Evolutionary conservation across 352 stramenopile genomes (phyloP).

Genomic region (Albugo candida): DNA sequence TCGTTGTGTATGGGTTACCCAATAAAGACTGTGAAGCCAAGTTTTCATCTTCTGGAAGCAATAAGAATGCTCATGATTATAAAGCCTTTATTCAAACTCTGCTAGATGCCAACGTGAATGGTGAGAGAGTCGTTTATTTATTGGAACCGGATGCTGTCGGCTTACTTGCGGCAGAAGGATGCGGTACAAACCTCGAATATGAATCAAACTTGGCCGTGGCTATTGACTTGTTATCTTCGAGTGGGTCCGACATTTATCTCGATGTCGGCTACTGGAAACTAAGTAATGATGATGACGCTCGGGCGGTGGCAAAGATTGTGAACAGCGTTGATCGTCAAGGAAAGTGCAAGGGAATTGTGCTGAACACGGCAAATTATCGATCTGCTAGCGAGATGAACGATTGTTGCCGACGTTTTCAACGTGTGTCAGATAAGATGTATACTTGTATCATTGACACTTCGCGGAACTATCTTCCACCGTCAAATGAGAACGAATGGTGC

Average conservation of each 20-base stretch:
- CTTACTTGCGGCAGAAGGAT: constrained; percentile 6
- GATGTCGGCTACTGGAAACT: constrained; percentile 18
- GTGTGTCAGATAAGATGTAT: constrained; percentile 11
- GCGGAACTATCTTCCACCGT: constrained; percentile 13
- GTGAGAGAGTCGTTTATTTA: constrained; percentile 14
- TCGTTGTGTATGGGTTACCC: constrained; percentile 17
- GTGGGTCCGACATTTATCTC: constrained; percentile 14
- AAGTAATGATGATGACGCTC: constrained; percentile 8
- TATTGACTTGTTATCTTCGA: constrained; percentile 7
- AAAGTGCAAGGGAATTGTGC: constrained; percentile 21
- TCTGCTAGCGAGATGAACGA: constrained; percentile 14
- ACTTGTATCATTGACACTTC: constrained; percentile 25
- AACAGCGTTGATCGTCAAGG: constrained; percentile 9
- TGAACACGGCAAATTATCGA: constrained; percentile 39
- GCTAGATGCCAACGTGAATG: constrained; percentile 2
- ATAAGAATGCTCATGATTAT: constrained; percentile 14
- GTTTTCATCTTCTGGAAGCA: constrained; percentile 11
- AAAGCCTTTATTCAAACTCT: constrained; percentile 10
- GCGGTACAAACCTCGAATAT: constrained; percentile 9
- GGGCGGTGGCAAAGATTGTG: constrained; percentile 16
- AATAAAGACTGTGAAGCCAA: constrained; percentile 16
- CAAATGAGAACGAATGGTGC: constrained; percentile 18
- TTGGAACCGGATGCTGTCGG: constrained; percentile 16
- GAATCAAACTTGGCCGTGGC: constrained; percentile 9
- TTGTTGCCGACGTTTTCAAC: constrained; percentile 14